Conservation (phyloP, 1,139 yeast genomes). For the Debaryomyces sp. region DNA sequence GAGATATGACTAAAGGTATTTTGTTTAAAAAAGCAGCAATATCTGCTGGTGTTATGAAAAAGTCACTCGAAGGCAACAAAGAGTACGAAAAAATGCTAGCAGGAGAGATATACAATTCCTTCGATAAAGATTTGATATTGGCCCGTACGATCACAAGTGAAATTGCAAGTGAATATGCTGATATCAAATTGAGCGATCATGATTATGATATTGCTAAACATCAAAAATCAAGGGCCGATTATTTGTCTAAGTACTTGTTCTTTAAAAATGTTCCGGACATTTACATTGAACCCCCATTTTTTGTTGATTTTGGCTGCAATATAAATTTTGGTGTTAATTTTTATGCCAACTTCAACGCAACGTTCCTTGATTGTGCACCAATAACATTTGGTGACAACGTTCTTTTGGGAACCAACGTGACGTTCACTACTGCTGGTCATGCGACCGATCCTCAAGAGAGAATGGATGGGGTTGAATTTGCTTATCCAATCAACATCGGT, state of each 20-base stretch:
- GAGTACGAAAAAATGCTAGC: not conserved
- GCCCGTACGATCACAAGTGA: slow-evolving; percentile 9
- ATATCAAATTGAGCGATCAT: slow-evolving; percentile 31
- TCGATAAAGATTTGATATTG: slow-evolving; percentile 7
- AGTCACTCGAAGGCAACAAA: not conserved
- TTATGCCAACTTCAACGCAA: slow-evolving; percentile 58
- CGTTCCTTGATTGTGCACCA: slow-evolving; percentile 60
- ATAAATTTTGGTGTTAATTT: slow-evolving; percentile 50
- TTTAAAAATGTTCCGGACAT: slow-evolving; percentile 44
- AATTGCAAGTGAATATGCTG: slow-evolving; percentile 25
- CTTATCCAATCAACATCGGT: slow-evolving; percentile 59
- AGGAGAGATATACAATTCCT: slow-evolving; percentile 9
- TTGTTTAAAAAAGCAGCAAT: not conserved
- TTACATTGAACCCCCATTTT: slow-evolving; percentile 56
- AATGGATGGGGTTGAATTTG: slow-evolving; percentile 49
- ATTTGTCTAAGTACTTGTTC: slow-evolving; percentile 33
- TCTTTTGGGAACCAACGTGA: slow-evolving; percentile 64
- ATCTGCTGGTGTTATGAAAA: slow-evolving; percentile 1
- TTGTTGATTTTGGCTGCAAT: slow-evolving; percentile 62
- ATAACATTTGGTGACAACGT: slow-evolving; percentile 63
- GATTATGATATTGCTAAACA: slow-evolving; percentile 26
- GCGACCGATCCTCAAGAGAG: slow-evolving; percentile 57
- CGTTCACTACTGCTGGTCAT: slow-evolving; percentile 64
- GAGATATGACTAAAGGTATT: not conserved
- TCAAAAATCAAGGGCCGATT: slow-evolving; percentile 27